A percentile compares a stretch with the other conserved stretches of the same genome.
phyloP scores from a whole-genome alignment of 495 filamentous ascomycete species.

The Astrothelium subdiscretum region DNA sequence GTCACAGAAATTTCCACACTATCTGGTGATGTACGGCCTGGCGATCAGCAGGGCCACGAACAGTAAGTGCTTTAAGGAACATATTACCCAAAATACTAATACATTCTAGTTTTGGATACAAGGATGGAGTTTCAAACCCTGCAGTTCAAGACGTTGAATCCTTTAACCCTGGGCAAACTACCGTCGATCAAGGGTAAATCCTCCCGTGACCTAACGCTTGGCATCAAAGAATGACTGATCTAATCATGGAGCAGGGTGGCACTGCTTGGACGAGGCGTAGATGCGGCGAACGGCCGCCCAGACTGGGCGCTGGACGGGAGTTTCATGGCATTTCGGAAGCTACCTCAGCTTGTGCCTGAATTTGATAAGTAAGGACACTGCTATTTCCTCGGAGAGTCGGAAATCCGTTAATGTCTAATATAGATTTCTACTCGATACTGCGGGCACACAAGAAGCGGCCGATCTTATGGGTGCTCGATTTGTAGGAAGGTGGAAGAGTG shows the following conservation, averaged over 20 bases:
- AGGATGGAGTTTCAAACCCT: conserved; percentile 27
- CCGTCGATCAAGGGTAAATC: conserved; percentile 19
- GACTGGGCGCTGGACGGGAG: conserved; percentile 31
- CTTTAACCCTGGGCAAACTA: conserved; percentile 18
- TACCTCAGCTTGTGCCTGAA: conserved; percentile 26
- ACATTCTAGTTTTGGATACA: conserved; percentile 25
- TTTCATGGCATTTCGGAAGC: conserved; percentile 30
- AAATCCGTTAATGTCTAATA: conserved; percentile 17
- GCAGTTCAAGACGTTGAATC: conserved; percentile 19
- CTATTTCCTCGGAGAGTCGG: background rate
- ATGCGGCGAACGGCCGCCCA: conserved; percentile 20
- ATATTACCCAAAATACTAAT: conserved; percentile 10
- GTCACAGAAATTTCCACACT: conserved; percentile 22
- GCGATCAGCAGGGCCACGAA: conserved; percentile 26
- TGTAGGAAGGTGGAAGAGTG: conserved; percentile 34
- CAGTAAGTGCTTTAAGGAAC: conserved; percentile 18
- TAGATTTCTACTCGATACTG: conserved; percentile 18
- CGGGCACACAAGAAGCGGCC: conserved; percentile 13
- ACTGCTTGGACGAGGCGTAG: conserved; percentile 23
- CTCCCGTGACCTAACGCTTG: background rate
- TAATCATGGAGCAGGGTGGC: background rate
- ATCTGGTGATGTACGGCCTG: conserved; percentile 24
- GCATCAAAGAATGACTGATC: background rate
- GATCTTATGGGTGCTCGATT: conserved; percentile 33
- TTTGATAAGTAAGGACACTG: conserved; percentile 6